Conservation (phyloP, 1,284 basidiomycete species). For the Ceratobasidium papillatum region DNA sequence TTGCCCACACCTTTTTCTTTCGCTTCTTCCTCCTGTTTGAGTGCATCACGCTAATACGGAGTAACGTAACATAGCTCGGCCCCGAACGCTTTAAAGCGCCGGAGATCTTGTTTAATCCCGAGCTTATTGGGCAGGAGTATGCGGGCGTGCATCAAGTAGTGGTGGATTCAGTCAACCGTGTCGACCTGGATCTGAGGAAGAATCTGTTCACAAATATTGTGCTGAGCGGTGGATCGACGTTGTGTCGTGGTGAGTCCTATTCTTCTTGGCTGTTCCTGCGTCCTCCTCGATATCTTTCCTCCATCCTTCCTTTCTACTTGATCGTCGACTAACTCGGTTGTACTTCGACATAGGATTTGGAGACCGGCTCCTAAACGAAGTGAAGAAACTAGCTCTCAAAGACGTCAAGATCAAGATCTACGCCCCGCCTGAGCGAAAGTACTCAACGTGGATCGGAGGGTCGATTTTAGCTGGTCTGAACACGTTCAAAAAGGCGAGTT, state of each 20-base stretch:
- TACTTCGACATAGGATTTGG: constrained; percentile 98
- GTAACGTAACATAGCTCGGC: constrained; percentile 70
- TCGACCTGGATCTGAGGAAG: constrained; percentile 92
- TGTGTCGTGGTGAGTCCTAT: constrained; percentile 87
- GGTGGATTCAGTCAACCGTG: constrained; percentile 86
- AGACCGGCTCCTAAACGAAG: constrained; percentile 92
- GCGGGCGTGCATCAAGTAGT: constrained; percentile 97
- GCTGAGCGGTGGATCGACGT: constrained; percentile 93
- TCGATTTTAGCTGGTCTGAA: constrained; percentile 94
- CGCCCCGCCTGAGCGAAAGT: constrained; percentile 99
- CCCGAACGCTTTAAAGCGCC: constrained; percentile 96
- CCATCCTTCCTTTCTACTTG: too few species aligned
- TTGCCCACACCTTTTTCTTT: too few species aligned
- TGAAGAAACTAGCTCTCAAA: constrained; percentile 95
- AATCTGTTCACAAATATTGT: constrained; percentile 97
- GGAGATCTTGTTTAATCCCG: constrained; percentile 99
- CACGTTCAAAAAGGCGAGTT: constrained; percentile 99
- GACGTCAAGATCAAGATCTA: constrained; percentile 99
- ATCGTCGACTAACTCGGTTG: too few species aligned
- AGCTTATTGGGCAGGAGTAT: constrained; percentile 95
- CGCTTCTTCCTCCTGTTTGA: too few species aligned
- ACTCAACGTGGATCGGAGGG: constrained; percentile 99
- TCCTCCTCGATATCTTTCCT: too few species aligned
- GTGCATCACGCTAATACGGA: background rate
- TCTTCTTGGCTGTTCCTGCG: too few species aligned